phyloP scores from a whole-genome alignment of 1,284 basidiomycete species.

The Inonotus obliquus region DNA sequence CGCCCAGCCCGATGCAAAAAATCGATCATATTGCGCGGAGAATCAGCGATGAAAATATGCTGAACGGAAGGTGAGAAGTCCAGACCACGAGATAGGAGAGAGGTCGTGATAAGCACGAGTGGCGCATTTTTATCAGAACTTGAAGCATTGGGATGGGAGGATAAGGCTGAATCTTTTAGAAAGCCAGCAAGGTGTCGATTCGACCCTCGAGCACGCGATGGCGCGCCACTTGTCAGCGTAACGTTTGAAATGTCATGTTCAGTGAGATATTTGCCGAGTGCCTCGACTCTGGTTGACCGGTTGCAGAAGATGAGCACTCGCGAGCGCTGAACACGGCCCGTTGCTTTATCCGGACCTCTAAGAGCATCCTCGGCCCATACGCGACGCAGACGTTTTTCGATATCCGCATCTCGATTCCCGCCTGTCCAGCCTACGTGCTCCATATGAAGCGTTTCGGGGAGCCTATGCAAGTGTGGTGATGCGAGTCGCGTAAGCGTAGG shows the following conservation, averaged over 20 bases:
- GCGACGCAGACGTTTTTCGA: constrained; percentile 65
- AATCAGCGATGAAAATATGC: constrained; percentile 81
- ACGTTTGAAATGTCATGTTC: constrained; percentile 60
- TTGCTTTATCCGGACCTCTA: constrained; percentile 6
- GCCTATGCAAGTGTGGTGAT: constrained; percentile 73
- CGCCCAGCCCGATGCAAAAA: constrained; percentile 88
- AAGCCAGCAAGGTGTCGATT: constrained; percentile 76
- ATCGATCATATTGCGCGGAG: constrained; percentile 83
- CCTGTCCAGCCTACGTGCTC: constrained; percentile 72
- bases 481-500: constrained; percentile 62
- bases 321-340: constrained; percentile 30
- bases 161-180: constrained; percentile 34
- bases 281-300: constrained; percentile 59
- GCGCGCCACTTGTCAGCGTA: constrained; percentile 54
- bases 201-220: constrained; percentile 54
- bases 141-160: background rate
- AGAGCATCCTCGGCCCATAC: constrained; percentile 72
- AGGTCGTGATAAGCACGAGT: constrained; percentile 82
- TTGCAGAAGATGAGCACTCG: constrained; percentile 83
- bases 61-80: constrained; percentile 77
- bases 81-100: constrained; percentile 84
- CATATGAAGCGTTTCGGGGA: constrained; percentile 65
- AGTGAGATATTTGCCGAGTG: constrained; percentile 51
- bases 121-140: constrained; percentile 31
- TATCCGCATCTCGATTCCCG: constrained; percentile 75